Percentiles rank a stretch among this genome's conserved stretches.
These are phyloP conservation scores for Xylaria sp. DNA, from an alignment of 2,329 filamentous ascomycete species.

Conservation along the genomic window DNA sequence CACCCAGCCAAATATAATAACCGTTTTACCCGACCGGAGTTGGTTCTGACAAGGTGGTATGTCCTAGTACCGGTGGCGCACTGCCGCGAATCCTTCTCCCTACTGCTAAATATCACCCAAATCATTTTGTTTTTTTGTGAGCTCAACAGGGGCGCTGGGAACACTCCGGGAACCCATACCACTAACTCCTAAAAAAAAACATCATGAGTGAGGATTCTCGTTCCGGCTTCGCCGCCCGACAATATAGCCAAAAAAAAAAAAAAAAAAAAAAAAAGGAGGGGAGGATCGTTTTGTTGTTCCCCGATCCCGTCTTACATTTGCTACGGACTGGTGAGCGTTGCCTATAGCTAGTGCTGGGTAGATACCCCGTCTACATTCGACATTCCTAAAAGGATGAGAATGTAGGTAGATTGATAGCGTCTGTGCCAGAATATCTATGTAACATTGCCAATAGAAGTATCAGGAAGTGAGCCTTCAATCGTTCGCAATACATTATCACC, in stretches of 20 bases:
- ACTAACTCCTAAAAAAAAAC: neutral
- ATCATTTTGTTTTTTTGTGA: neutral
- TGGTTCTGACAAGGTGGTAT: no score
- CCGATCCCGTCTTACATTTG: neutral
- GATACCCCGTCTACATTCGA: neutral
- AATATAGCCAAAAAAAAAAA: constrained; percentile 6
- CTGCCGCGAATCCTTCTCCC: neutral
- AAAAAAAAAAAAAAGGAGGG: no score
- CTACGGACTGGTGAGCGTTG: neutral
- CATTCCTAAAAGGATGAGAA: neutral
- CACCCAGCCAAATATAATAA: constrained; percentile 19
- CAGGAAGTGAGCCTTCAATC: neutral
- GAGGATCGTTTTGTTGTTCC: neutral
- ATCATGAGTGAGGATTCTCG: neutral
- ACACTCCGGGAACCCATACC: neutral
- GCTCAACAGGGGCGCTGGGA: neutral
- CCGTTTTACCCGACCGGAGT: constrained; percentile 24
- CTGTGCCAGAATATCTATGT: neutral
- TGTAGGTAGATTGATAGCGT: neutral
- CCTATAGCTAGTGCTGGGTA: neutral
- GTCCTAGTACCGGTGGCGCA: constrained; percentile 9
- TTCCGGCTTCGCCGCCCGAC: neutral
- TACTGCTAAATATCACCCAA: constrained; percentile 6
- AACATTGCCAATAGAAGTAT: neutral
- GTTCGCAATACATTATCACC: neutral